Conservation (phyloP, 2,329 filamentous ascomycete genomes). For the Talaromyces sp. region DNA sequence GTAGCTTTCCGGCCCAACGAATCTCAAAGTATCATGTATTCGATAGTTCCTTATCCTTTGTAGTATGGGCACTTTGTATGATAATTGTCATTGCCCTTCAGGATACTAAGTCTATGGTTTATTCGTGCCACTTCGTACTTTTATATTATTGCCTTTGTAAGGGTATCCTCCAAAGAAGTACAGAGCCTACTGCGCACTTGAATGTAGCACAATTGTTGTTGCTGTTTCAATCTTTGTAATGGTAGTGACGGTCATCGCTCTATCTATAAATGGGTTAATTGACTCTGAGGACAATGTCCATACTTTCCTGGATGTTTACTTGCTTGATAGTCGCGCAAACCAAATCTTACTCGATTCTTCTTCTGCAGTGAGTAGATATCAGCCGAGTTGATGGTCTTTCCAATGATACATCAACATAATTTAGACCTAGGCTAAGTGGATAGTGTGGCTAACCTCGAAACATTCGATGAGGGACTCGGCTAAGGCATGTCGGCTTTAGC, state of each 20-base stretch:
- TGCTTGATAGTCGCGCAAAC: background rate
- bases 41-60: background rate
- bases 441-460: background rate
- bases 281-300: background rate
- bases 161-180: background rate
- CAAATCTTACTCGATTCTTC: no score
- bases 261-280: background rate
- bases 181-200: background rate
- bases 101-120: background rate
- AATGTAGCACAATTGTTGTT: background rate
- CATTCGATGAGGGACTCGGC: background rate
- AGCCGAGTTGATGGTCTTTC: background rate
- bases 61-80: background rate
- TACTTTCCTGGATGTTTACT: no score
- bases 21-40: background rate
- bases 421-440: background rate
- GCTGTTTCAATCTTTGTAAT: background rate
- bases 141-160: background rate
- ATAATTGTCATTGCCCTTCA: background rate
- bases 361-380: no score
- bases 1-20: background rate
- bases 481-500: background rate
- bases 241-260: background rate
- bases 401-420: background rate
- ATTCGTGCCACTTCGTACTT: background rate